Base-by-base conservation (phyloP, 495 filamentous ascomycete genomes). In the Zalerion maritima region DNA sequence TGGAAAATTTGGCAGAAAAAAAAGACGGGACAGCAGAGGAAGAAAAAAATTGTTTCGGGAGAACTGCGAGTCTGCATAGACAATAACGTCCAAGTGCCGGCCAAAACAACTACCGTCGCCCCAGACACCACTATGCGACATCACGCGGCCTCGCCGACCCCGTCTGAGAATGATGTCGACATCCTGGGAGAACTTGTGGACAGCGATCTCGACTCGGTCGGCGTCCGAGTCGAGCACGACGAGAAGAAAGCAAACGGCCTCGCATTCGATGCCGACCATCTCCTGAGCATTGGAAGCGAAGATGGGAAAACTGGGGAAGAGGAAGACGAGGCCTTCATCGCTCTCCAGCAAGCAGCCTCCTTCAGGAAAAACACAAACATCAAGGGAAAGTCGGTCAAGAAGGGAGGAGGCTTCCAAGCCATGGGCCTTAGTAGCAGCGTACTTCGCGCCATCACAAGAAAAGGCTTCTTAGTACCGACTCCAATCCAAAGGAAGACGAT, bases 401-500 rank as follows among this genome's bases (percentile, higher is more conserved):
- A 89, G 46, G 81, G 83, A 24, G 86, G 87, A 45, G 89, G 87
- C 23, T 99, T 94, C 49, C 89, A 97, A 53, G 76, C 78, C 22
- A 94, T 97, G 87, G 91, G 77, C 24, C 61, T 99, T 20, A 89
- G 78, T 58, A 50, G 69, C 17, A 71, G 75, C 26, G 61, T 99
- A 9, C 58, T 96, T 17, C 83, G 85, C 44, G 81, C 91, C 4
- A 94, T 99, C 28, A 69, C 78, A 10, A 70, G 78, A 37, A 96
- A 94, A 55, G 89, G 89, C 16, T 99, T 92, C 55, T 81, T 77
- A 1, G 81, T 96, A 2, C 89, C 89, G 0, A 99, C 89, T 3
- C 89, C 89, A 0, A 96, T 99, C 50, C 89, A 99, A 61, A 69
- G 89, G 20, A 94, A 94, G 59, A 81, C 89, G 6, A 89, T 99